phyloP scores from a whole-genome alignment of 208 protist genomes.

The Leishmania arabica region DNA sequence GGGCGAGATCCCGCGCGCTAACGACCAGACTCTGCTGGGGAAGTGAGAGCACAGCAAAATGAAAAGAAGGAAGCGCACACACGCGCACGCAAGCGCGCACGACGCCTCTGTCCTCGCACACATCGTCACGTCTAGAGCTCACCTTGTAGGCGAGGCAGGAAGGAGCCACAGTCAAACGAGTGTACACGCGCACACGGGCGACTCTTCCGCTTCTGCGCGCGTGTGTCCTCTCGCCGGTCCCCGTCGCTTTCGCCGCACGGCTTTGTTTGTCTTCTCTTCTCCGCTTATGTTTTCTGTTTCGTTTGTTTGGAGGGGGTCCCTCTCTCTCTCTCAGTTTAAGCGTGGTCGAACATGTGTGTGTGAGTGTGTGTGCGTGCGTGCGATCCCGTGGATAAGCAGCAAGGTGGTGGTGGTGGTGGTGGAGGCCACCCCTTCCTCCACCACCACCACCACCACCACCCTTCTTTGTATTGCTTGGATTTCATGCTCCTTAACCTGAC shows the following conservation, averaged over 20 bases:
- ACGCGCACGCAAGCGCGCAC: background rate
- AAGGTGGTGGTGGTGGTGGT: no score
- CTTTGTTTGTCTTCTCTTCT: background rate
- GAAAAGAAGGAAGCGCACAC: background rate
- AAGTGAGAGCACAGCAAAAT: conserved; percentile 37
- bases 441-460: no score
- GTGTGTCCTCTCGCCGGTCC: background rate
- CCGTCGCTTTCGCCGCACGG: background rate
- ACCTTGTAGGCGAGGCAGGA: background rate
- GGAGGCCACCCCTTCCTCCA: no score
- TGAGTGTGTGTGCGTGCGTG: no score
- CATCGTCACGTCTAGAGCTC: no score
- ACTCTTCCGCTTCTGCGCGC: background rate
- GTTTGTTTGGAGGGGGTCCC: no score
- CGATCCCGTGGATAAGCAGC: no score
- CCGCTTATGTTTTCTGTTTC: no score
- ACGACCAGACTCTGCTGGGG: conserved; percentile 81
- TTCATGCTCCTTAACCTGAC: background rate
- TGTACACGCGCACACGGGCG: background rate
- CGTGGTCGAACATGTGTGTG: no score
- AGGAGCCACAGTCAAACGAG: no score
- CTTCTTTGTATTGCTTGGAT: background rate
- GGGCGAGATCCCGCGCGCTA: conserved; percentile 77
- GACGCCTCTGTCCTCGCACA: no score
- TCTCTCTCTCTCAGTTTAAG: no score